These are phyloP conservation scores for Dothideomycetes sp. DNA, from an alignment of 2,329 filamentous ascomycete genomes.

Conservation along the genomic window DNA sequence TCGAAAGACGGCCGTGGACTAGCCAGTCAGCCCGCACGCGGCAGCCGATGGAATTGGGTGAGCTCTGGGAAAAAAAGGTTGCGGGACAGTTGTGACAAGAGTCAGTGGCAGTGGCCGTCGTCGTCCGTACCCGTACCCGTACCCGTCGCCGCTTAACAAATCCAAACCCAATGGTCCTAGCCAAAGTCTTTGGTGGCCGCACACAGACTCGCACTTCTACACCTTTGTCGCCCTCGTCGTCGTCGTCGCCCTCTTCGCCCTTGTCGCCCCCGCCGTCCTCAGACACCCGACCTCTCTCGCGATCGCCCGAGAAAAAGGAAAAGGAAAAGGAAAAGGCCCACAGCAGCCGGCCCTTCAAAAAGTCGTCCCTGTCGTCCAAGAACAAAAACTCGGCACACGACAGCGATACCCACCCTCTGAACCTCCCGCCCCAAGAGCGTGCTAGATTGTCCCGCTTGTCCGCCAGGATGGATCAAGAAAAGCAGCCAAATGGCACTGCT, in stretches of 20 bases:
- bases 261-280: background rate
- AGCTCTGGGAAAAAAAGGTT: background rate
- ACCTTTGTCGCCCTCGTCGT: background rate
- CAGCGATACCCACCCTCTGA: conserved; percentile 73
- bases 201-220: background rate
- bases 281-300: conserved; percentile 2
- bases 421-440: conserved; percentile 81
- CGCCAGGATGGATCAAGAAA: conserved; percentile 19
- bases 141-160: conserved; percentile 1
- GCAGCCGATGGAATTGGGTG: background rate
- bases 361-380: conserved; percentile 9
- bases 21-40: background rate
- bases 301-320: conserved; percentile 5
- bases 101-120: too few relatives aligned
- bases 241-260: background rate
- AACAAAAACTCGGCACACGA: conserved; percentile 38
- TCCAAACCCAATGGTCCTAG: conserved; percentile 4
- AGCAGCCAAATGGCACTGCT: conserved; percentile 50
- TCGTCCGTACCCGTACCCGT: too few relatives aligned
- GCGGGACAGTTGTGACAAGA: conserved; percentile 10
- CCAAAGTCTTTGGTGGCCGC: conserved; percentile 10
- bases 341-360: too few relatives aligned
- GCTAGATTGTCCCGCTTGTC: conserved; percentile 64
- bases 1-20: too few relatives aligned
- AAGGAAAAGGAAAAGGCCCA: background rate